Evolutionary conservation across 108 stramenopile species (phyloP).

Genomic region (Fragilariopsis cylindrus): DNA sequence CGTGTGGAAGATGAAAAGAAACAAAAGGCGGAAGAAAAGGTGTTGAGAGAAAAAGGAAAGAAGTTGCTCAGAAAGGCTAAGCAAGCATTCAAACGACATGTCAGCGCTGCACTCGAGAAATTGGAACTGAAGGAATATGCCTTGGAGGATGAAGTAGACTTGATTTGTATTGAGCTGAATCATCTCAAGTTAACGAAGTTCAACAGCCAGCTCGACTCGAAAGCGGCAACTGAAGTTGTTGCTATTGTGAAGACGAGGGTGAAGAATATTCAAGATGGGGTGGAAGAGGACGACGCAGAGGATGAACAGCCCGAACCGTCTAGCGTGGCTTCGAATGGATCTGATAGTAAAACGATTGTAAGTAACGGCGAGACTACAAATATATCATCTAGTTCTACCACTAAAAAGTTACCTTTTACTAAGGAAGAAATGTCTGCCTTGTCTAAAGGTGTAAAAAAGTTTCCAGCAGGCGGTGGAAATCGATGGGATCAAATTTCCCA

Average conservation of each 20-base stretch:
- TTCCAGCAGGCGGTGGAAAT: conserved; percentile 90
- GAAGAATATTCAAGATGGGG: conserved; percentile 9
- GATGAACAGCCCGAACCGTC: neutral
- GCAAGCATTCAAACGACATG: conserved; percentile 58
- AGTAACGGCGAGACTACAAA: neutral
- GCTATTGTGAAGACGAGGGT: conserved; percentile 18
- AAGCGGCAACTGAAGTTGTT: conserved; percentile 15
- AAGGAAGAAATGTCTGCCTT: conserved; percentile 89
- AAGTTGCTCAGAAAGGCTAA: conserved; percentile 78
- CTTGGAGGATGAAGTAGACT: conserved; percentile 36
- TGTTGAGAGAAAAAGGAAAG: conserved; percentile 76
- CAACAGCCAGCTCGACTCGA: conserved; percentile 16
- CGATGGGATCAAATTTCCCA: conserved; percentile 94
- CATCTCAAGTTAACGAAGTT: conserved; percentile 24
- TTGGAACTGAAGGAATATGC: conserved; percentile 43
- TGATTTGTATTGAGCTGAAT: conserved; percentile 30
- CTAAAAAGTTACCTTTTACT: conserved; percentile 75
- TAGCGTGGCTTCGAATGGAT: neutral
- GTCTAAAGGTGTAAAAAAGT: conserved; percentile 93
- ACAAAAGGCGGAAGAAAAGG: conserved; percentile 44
- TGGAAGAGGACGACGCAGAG: conserved; percentile 15
- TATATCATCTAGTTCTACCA: neutral
- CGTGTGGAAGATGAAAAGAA: conserved; percentile 57
- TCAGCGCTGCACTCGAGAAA: conserved; percentile 50
- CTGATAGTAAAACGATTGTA: neutral